Evolutionary conservation across 1,139 yeast species (phyloP).

Genomic region (Diutina ranongensis): DNA sequence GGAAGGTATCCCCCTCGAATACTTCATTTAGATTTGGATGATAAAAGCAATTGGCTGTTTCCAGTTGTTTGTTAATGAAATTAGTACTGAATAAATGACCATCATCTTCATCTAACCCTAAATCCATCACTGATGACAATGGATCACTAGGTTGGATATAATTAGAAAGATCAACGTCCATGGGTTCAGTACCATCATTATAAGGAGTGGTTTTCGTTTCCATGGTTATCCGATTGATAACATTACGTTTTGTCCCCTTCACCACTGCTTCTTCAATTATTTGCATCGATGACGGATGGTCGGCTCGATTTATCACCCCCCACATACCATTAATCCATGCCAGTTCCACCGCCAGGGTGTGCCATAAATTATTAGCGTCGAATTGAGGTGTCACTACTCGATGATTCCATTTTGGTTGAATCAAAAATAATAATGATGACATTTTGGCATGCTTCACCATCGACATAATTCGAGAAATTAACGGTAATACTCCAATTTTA

Average conservation of each 20-base stretch:
- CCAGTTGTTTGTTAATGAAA: background rate
- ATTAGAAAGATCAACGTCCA: background rate
- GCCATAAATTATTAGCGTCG: background rate
- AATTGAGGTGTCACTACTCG: background rate
- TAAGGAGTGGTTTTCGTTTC: background rate
- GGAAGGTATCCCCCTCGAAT: background rate
- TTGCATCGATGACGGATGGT: background rate
- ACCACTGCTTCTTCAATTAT: background rate
- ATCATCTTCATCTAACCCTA: background rate
- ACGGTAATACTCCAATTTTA: background rate
- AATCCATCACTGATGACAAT: no score
- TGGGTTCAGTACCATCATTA: background rate
- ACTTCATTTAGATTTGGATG: background rate
- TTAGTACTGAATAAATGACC: background rate
- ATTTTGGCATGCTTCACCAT: background rate
- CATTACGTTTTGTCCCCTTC: background rate
- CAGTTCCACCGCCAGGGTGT: constrained; percentile 3
- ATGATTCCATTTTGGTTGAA: background rate
- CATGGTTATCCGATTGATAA: background rate
- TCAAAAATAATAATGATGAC: background rate
- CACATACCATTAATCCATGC: constrained; percentile 1
- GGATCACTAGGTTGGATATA: background rate
- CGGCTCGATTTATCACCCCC: background rate
- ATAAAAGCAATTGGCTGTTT: background rate
- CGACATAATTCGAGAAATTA: background rate